Conservation (phyloP, 345 rosid genomes). For the Microthlaspi erraticum region DNA sequence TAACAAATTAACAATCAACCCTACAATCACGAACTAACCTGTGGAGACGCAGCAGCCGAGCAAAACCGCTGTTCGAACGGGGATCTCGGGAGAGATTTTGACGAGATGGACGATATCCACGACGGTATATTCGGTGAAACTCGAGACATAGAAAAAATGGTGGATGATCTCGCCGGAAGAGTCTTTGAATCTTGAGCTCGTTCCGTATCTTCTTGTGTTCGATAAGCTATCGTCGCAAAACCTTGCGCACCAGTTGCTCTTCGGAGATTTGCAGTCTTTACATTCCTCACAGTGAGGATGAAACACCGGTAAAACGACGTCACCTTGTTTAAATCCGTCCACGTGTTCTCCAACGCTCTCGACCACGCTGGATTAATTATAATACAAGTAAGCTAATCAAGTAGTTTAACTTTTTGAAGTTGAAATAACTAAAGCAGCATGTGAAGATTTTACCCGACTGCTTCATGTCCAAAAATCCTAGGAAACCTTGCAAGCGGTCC, state of each 20-base stretch:
- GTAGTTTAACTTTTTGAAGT: too few relatives aligned
- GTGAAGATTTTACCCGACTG: slow-evolving; percentile 58
- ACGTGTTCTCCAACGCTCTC: slow-evolving; percentile 78
- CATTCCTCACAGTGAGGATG: slow-evolving; percentile 60
- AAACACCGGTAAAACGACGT: slow-evolving; percentile 64
- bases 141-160: slow-evolving; percentile 63
- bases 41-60: slow-evolving; percentile 72
- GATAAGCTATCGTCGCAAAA: neutral
- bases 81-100: slow-evolving; percentile 50
- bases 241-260: slow-evolving; percentile 56
- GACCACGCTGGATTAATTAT: slow-evolving; percentile 51
- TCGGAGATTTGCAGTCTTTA: slow-evolving; percentile 57
- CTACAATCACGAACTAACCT: slow-evolving; percentile 35
- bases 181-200: slow-evolving; percentile 56
- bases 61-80: slow-evolving; percentile 58
- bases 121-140: slow-evolving; percentile 74
- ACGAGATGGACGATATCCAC: slow-evolving; percentile 64
- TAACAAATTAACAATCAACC: neutral
- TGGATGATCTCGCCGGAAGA: slow-evolving; percentile 56
- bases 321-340: slow-evolving; percentile 61
- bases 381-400: too few relatives aligned
- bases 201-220: slow-evolving; percentile 60
- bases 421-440: too few relatives aligned
- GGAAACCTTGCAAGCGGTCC: slow-evolving; percentile 56
- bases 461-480: slow-evolving; percentile 78